Evolutionary conservation across 768 basidiomycete genomes (phyloP), one percentile per base, ranked within the genome.

Genomic region (Agrocybe praecox): DNA sequence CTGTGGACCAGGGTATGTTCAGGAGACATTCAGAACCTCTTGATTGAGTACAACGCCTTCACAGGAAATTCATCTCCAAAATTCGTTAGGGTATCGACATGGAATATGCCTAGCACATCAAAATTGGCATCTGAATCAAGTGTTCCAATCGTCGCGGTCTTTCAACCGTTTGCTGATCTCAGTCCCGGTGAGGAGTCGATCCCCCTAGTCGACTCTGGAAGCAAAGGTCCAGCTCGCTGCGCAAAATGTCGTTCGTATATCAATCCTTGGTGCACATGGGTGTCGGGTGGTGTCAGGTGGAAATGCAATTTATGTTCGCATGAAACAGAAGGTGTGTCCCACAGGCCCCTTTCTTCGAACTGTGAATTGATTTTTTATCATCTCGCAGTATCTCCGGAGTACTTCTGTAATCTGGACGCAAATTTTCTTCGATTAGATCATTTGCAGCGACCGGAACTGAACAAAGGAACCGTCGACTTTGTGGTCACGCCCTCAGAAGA

Each of bases 231-330:
- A 12, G 82, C 90, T 21, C 82, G 97, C 29, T 99, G 97, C 65
- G 82, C 79, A 45, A 78, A 82, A 32, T 99, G 97, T 71, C 81
- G 92, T 62, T 92, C 81, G 0, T 99, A 98, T 70, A 79, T 99
- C 63, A 98, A 98, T 67, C 90, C 95, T 0, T 98, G 94, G 94
- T 94, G 89, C 70, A 76, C 76, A 22, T 99, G 93, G 87, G 74
- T 82, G 18, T 82, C 89, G 9, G 91, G 91, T 2, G 97, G 97
- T 6, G 80, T 81, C 56, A 85, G 80, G 62, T 99, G 96, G 93
- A 86, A 80, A 64, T 99, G 97, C 70, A 98, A 98, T 77, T 69
- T 99, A 15, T 99, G 97, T 73, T 73, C 77, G 2, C 82, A 87
- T 61, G 85, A 90, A 66, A 94, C 91, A n/a, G 81, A 86, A 76